Conservation (phyloP, 1,284 basidiomycete species). For the Anthracocystis setariae region DNA sequence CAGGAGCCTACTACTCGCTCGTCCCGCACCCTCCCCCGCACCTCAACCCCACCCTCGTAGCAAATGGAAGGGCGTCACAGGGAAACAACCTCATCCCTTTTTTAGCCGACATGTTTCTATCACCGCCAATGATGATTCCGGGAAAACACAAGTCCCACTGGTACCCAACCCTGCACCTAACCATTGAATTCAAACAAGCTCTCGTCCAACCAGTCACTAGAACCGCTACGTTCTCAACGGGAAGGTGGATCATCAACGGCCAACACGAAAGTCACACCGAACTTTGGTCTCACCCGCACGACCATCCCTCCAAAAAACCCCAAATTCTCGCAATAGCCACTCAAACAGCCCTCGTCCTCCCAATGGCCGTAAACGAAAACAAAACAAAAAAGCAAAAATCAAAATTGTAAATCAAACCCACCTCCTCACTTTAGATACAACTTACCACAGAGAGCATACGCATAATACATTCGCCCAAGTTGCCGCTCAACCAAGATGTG, state of each 20-base stretch:
- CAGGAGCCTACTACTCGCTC: conserved; percentile 28
- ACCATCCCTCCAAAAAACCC: conserved; percentile 18
- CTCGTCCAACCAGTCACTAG: conserved; percentile 1
- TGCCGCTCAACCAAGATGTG: too few relatives aligned
- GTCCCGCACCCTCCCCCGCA: neutral
- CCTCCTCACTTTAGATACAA: neutral
- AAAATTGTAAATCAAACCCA: neutral
- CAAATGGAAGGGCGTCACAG: neutral
- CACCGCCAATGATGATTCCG: conserved; percentile 38
- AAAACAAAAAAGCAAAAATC: conserved; percentile 31
- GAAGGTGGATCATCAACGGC: conserved; percentile 42
- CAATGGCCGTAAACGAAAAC: conserved; percentile 34
- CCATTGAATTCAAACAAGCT: conserved; percentile 48
- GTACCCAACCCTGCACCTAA: conserved; percentile 49
- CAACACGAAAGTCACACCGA: conserved; percentile 48
- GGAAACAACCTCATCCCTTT: conserved; percentile 34
- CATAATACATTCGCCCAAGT: too few relatives aligned
- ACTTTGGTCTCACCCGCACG: conserved; percentile 41
- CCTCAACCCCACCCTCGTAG: neutral
- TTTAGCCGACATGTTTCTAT: conserved; percentile 42
- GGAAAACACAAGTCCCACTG: conserved; percentile 26
- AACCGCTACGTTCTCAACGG: conserved; percentile 16
- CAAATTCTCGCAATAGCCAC: conserved; percentile 35
- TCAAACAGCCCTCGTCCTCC: conserved; percentile 39
- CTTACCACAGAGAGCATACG: too few relatives aligned